Conservation (phyloP, 495 filamentous ascomycete genomes). For the Penicillium daleae region DNA sequence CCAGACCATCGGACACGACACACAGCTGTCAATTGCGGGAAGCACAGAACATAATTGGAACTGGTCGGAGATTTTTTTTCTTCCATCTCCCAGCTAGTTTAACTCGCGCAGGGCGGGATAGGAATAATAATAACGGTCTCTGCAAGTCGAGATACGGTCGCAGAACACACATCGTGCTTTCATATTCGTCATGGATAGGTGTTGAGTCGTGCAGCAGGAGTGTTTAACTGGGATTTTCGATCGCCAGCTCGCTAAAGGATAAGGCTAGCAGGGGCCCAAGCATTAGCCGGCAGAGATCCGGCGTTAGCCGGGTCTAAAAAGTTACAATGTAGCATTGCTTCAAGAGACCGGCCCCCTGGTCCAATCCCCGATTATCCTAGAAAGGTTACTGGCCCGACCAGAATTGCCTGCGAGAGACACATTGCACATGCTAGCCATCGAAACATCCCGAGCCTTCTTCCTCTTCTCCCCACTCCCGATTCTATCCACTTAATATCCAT, state of each 20-base stretch:
- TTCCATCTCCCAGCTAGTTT: not conserved
- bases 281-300: conserved; percentile 29
- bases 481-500: conserved; percentile 10
- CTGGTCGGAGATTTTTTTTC: not conserved
- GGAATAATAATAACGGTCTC: not conserved
- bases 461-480: conserved; percentile 4
- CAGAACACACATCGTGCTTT: conserved; percentile 9
- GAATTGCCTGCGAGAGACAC: conserved; percentile 17
- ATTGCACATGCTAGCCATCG: conserved; percentile 28
- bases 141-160: not conserved
- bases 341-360: conserved; percentile 6
- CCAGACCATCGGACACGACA: not conserved
- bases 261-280: conserved; percentile 23
- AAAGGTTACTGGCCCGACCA: conserved; percentile 9
- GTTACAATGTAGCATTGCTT: conserved; percentile 38
- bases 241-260: conserved; percentile 20
- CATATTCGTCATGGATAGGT: conserved; percentile 6
- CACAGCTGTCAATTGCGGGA: not conserved
- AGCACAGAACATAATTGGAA: not conserved
- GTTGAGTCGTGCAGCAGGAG: not conserved
- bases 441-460: conserved; percentile 15
- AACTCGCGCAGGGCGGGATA: not conserved
- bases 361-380: conserved; percentile 17
- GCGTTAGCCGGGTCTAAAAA: conserved; percentile 37
- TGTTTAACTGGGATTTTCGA: conserved; percentile 10